These are phyloP conservation scores for Datura wrightii DNA, from an alignment of 257 asterid genomes.

Conservation along the genomic window DNA sequence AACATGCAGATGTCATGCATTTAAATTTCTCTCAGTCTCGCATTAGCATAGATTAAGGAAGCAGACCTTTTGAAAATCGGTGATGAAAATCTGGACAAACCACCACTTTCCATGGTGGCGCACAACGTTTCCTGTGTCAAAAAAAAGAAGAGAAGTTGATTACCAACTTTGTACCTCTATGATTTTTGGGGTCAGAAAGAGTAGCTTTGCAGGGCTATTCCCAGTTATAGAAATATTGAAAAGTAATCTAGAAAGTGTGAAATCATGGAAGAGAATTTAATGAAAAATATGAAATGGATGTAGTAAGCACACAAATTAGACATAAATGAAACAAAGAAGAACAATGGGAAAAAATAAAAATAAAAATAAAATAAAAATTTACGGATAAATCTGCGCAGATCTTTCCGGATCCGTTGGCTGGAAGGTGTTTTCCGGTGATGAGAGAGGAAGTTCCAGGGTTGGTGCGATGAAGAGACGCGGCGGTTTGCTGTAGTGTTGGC, in stretches of 20 bases:
- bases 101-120: not conserved
- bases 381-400: too few species aligned
- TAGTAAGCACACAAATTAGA: too few species aligned
- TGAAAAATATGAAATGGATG: not conserved
- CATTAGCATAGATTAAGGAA: not conserved
- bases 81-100: not conserved
- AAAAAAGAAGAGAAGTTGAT: not conserved
- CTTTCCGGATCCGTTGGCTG: too few species aligned
- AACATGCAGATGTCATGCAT: not conserved
- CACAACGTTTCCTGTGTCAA: not conserved
- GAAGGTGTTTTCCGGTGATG: too few species aligned
- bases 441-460: too few species aligned
- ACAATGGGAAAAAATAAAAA: too few species aligned
- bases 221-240: too few species aligned
- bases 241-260: not conserved
- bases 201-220: not conserved
- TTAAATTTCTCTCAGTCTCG: not conserved
- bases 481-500: too few species aligned
- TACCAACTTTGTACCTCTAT: not conserved
- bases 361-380: too few species aligned
- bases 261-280: not conserved
- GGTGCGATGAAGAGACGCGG: too few species aligned
- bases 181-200: constrained; percentile 10
- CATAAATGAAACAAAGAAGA: too few species aligned
- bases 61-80: not conserved